phyloP scores from a whole-genome alignment of 164 flowering plant genomes.

The Vitis rupestris region DNA sequence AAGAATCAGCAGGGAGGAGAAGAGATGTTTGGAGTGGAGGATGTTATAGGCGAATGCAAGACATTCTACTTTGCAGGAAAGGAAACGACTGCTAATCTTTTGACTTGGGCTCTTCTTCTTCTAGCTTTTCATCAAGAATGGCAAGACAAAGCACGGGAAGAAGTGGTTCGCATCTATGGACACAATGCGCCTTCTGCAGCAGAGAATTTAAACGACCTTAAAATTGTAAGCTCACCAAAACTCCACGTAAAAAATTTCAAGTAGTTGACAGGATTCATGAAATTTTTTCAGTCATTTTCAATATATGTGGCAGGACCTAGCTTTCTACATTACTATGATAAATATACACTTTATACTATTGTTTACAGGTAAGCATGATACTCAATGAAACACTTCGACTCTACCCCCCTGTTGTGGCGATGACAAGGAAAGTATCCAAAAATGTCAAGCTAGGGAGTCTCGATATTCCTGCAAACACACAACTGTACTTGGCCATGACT shows the following conservation, averaged over 20 bases:
- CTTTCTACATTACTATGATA: too few relatives aligned
- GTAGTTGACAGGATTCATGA: too few relatives aligned
- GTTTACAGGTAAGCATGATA: conserved; percentile 49
- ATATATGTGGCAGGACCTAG: too few relatives aligned
- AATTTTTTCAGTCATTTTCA: too few relatives aligned
- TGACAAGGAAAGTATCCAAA: conserved; percentile 42
- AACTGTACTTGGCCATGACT: conserved; percentile 38
- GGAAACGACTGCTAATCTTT: conserved; percentile 64
- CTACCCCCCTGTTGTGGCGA: conserved; percentile 56
- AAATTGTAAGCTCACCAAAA: conserved; percentile 29
- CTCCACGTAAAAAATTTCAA: too few relatives aligned
- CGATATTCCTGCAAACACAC: conserved; percentile 51
- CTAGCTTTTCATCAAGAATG: conserved; percentile 65
- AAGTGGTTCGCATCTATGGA: conserved; percentile 38
- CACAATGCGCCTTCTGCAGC: conserved; percentile 28
- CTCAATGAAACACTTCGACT: conserved; percentile 68
- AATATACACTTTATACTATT: not conserved
- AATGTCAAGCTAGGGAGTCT: conserved; percentile 48
- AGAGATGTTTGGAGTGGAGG: conserved; percentile 46
- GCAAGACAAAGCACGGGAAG: conserved; percentile 64
- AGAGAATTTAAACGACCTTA: conserved; percentile 44
- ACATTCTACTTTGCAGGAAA: conserved; percentile 77
- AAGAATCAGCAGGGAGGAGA: conserved; percentile 33
- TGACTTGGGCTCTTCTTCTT: conserved; percentile 65
- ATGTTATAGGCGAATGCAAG: conserved; percentile 70